Conservation (phyloP, 768 basidiomycete species). For the Lanmaoa rubissima region DNA sequence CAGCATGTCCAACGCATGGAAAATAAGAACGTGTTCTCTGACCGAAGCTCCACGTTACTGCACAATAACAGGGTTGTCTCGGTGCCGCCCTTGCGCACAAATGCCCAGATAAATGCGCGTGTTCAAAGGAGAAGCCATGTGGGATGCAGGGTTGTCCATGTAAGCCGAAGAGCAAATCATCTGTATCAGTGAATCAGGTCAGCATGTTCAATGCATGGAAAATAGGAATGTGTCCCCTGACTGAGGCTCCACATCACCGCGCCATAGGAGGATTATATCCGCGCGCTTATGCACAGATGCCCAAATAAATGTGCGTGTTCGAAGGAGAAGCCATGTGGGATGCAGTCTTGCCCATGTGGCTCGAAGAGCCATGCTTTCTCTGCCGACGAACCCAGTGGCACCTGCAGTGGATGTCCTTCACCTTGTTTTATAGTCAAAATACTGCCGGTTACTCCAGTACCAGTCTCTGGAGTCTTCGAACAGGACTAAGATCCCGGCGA, state of each 20-base stretch:
- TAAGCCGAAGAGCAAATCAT: too few species aligned
- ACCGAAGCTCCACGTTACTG: too few species aligned
- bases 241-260: not conserved
- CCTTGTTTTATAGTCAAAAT: not conserved
- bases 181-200: not conserved
- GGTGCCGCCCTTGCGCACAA: too few species aligned
- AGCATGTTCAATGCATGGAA: not conserved
- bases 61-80: too few species aligned
- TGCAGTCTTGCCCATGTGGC: not conserved
- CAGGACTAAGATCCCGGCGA: not conserved
- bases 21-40: too few species aligned
- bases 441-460: not conserved
- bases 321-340: not conserved
- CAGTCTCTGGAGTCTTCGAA: too few species aligned
- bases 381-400: too few species aligned
- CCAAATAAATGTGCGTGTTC: not conserved
- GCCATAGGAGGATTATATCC: not conserved
- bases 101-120: too few species aligned
- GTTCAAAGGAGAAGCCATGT: too few species aligned
- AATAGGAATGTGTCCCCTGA: not conserved
- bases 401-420: conserved; percentile 10
- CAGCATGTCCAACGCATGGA: too few species aligned
- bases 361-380: too few species aligned
- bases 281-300: not conserved
- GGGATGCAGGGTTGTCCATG: too few species aligned